Percentiles rank a stretch among this genome's conserved stretches.
phyloP scores from a whole-genome alignment of 768 basidiomycete species.

The Sporobolomyces roseus region DNA sequence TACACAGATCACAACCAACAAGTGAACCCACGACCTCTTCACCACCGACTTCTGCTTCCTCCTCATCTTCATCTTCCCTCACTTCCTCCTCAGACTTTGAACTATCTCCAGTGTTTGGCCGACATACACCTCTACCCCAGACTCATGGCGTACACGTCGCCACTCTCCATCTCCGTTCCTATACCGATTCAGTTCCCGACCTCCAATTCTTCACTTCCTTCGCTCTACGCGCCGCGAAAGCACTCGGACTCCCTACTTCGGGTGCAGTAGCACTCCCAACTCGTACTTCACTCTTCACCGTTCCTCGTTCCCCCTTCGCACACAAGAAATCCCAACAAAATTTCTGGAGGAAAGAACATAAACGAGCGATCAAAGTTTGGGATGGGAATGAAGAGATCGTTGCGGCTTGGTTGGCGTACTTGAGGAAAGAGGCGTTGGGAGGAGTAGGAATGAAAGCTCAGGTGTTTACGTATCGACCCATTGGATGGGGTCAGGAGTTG shows the following conservation, averaged over 20 bases:
- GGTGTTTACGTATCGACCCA: constrained; percentile 66
- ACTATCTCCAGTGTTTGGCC: constrained; percentile 25
- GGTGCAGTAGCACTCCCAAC: constrained; percentile 65
- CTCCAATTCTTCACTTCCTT: constrained; percentile 81
- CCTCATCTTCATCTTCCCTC: neutral
- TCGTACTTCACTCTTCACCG: constrained; percentile 76
- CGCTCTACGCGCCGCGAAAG: constrained; percentile 73
- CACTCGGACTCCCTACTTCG: constrained; percentile 74
- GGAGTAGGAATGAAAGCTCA: constrained; percentile 84
- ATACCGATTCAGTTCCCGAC: constrained; percentile 56
- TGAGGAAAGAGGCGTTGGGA: constrained; percentile 67
- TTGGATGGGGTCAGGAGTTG: constrained; percentile 55
- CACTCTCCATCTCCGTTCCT: constrained; percentile 73
- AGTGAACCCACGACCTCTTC: neutral
- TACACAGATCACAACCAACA: neutral
- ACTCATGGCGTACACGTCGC: constrained; percentile 75
- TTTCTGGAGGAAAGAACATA: constrained; percentile 78
- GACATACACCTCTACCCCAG: constrained; percentile 45
- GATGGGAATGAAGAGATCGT: constrained; percentile 77
- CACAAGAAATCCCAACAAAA: constrained; percentile 96
- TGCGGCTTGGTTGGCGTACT: constrained; percentile 72
- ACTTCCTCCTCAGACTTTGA: neutral
- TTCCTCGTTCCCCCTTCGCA: constrained; percentile 75
- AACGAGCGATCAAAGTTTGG: constrained; percentile 82
- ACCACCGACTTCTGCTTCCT: constrained; percentile 3